phyloP scores from a whole-genome alignment of 2,329 filamentous ascomycete species.

The Colletotrichum tanaceti region DNA sequence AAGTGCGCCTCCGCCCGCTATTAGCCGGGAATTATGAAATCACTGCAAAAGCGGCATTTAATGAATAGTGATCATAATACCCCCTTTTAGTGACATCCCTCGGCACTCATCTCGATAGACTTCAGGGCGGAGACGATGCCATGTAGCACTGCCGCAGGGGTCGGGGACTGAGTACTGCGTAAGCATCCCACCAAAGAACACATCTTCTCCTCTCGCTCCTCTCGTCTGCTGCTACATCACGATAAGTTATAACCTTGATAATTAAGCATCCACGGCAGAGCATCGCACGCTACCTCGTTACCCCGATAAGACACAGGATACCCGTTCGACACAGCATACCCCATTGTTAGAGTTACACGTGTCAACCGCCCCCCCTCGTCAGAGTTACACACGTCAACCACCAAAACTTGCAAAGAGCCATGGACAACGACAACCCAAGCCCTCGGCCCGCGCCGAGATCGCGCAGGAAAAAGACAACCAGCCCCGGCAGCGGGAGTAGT shows the following conservation, averaged over 20 bases:
- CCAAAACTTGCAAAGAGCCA: neutral
- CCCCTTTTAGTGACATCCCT: too few species aligned
- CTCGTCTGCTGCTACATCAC: too few species aligned
- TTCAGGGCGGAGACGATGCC: neutral
- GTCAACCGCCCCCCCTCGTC: too few species aligned
- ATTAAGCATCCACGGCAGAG: too few species aligned
- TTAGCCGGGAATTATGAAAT: too few species aligned
- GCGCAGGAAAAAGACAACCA: neutral
- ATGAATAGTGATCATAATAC: neutral
- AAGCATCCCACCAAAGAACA: neutral
- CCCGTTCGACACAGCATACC: too few species aligned
- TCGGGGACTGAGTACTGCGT: neutral
- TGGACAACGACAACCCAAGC: neutral
- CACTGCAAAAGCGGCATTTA: neutral
- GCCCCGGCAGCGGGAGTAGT: neutral
- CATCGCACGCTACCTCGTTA: too few species aligned
- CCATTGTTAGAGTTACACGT: too few species aligned
- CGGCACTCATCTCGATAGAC: neutral
- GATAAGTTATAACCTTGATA: too few species aligned
- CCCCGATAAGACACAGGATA: neutral
- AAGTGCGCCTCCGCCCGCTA: neutral
- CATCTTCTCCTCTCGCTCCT: neutral
- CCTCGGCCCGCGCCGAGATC: neutral
- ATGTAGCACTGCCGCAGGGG: neutral
- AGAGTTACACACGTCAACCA: too few species aligned